A percentile compares a stretch with the other conserved stretches of the same genome.
These are phyloP conservation scores for Polysphondylium violaceum DNA, from an alignment of 78 protist genomes.

Conservation along the genomic window DNA sequence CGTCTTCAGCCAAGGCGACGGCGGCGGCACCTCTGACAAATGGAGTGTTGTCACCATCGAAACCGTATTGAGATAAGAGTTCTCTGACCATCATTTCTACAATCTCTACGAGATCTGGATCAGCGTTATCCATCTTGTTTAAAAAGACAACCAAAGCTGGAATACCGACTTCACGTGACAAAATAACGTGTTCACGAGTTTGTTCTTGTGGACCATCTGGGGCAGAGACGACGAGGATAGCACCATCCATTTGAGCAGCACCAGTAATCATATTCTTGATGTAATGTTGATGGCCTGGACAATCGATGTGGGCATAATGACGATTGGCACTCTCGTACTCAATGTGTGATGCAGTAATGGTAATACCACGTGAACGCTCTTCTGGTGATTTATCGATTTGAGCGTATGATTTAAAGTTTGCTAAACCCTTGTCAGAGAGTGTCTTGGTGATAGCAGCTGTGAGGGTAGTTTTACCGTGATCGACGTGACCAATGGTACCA, in stretches of 20 bases:
- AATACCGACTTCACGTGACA: slow-evolving; percentile 94
- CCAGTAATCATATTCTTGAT: slow-evolving; percentile 98
- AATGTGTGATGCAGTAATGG: slow-evolving; percentile 96
- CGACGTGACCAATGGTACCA: slow-evolving; percentile 99
- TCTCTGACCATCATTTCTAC: slow-evolving; percentile 96
- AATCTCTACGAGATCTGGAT: slow-evolving; percentile 94
- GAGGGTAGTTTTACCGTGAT: slow-evolving; percentile 98
- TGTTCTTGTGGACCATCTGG: slow-evolving; percentile 98
- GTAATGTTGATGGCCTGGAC: slow-evolving; percentile 98
- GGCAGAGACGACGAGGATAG: slow-evolving; percentile 94
- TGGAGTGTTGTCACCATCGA: slow-evolving; percentile 90
- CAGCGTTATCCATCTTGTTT: slow-evolving; percentile 95
- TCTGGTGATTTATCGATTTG: slow-evolving; percentile 95
- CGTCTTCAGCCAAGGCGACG: slow-evolving; percentile 63
- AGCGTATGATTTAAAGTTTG: slow-evolving; percentile 87
- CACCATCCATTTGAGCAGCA: slow-evolving; percentile 97
- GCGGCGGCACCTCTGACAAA: slow-evolving; percentile 83
- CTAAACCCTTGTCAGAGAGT: slow-evolving; percentile 82
- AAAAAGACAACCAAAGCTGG: slow-evolving; percentile 93
- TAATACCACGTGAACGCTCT: slow-evolving; percentile 96
- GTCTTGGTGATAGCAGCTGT: slow-evolving; percentile 97
- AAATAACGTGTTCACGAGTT: slow-evolving; percentile 97
- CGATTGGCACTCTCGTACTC: slow-evolving; percentile 92
- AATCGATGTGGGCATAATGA: slow-evolving; percentile 97
- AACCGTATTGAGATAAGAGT: slow-evolving; percentile 89